Percentiles rank a stretch among this genome's conserved stretches.
These are phyloP conservation scores for Mangifera indica DNA, from an alignment of 345 rosid species.

Conservation along the genomic window DNA sequence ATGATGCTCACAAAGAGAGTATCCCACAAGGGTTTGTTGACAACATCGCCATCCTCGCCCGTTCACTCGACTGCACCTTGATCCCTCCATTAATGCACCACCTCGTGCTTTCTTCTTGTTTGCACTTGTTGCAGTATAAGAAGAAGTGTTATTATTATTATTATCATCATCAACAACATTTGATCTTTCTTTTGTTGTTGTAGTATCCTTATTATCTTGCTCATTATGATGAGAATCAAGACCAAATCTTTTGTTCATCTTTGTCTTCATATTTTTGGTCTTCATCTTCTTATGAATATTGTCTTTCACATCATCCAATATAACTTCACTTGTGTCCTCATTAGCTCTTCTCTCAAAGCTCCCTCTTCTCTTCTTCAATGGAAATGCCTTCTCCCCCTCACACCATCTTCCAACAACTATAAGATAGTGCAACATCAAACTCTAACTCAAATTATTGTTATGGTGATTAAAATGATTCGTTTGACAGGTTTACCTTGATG, in stretches of 20 bases:
- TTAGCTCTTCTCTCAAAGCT: slow-evolving; percentile 25
- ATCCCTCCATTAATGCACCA: slow-evolving; percentile 67
- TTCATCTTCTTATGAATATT: slow-evolving; percentile 14
- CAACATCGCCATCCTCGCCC: slow-evolving; percentile 99
- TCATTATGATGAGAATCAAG: not conserved
- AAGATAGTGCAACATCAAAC: slow-evolving; percentile 8
- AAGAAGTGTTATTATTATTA: not conserved
- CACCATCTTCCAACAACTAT: slow-evolving; percentile 42
- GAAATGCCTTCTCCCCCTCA: slow-evolving; percentile 45
- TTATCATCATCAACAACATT: not conserved
- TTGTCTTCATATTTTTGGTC: slow-evolving; percentile 34
- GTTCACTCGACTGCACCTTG: slow-evolving; percentile 91
- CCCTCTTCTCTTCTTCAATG: slow-evolving; percentile 65
- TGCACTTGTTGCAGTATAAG: not conserved
- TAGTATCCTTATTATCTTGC: slow-evolving; percentile 23
- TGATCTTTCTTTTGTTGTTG: slow-evolving; percentile 1
- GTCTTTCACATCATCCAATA: slow-evolving; percentile 21
- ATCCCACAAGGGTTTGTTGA: slow-evolving; percentile 87
- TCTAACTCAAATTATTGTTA: too few species aligned
- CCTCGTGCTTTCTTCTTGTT: slow-evolving; percentile 52
- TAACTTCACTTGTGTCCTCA: not conserved
- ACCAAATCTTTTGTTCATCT: slow-evolving; percentile 39
- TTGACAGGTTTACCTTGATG: slow-evolving; percentile 45
- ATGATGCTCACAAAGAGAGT: slow-evolving; percentile 96
- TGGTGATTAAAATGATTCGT: too few species aligned